Conservation (phyloP, 2,329 filamentous ascomycete species). For the Corynespora cassiicola region DNA sequence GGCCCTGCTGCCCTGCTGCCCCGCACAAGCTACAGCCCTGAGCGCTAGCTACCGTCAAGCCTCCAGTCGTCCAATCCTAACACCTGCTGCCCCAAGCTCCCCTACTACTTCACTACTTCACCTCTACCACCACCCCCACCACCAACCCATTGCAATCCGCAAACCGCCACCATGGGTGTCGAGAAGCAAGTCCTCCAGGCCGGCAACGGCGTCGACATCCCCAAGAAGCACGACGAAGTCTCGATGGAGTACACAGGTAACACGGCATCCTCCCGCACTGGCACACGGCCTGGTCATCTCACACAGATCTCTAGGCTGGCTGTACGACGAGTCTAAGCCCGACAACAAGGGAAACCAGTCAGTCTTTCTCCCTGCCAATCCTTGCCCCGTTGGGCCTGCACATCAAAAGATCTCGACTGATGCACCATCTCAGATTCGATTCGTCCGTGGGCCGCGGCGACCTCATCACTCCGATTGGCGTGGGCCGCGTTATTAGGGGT, state of each 20-base stretch:
- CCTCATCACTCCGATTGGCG: conserved; percentile 80
- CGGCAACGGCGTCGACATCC: conserved; percentile 68
- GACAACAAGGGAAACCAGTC: conserved; percentile 75
- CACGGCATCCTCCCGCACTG: not conserved
- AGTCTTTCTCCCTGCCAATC: conserved; percentile 43
- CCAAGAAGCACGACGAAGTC: conserved; percentile 73
- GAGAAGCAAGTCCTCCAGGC: conserved; percentile 68
- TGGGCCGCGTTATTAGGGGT: conserved; percentile 88
- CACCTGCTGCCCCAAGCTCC: not conserved
- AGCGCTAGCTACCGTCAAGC: not conserved
- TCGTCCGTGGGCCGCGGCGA: conserved; percentile 78
- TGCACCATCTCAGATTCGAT: conserved; percentile 73
- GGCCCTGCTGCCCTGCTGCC: not conserved
- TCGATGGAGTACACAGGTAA: conserved; percentile 84
- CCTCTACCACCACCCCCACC: not conserved
- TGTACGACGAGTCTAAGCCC: conserved; percentile 70
- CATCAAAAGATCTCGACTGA: conserved; percentile 18
- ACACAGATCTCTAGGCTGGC: conserved; percentile 59
- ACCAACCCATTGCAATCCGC: conserved; percentile 4
- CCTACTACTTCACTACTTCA: conserved; percentile 1
- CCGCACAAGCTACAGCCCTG: conserved; percentile 3
- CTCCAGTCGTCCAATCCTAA: not conserved
- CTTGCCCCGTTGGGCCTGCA: conserved; percentile 3
- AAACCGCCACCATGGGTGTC: conserved; percentile 59
- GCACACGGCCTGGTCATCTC: conserved; percentile 10